Evolutionary conservation across 805 yeast genomes (phyloP), one percentile per base, ranked within the genome.

Genomic region (Candida koratica): DNA sequence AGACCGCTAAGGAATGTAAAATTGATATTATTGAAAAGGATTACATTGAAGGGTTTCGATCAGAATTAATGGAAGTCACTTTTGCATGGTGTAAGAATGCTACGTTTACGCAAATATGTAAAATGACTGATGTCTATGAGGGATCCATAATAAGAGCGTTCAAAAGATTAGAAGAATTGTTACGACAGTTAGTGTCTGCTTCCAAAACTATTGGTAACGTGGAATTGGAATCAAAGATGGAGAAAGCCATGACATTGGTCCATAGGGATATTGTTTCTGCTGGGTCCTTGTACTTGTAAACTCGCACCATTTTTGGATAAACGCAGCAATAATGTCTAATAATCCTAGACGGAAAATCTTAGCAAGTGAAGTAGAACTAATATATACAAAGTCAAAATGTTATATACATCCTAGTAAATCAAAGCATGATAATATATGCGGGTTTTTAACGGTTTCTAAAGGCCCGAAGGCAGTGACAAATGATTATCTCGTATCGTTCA

Each of bases 61-160:
- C 88, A 13, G 96, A 93, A 55, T 71, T 93, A 43, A 90, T 93
- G 97, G 97, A 89, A 57, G 97, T 93, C 34, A 96, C 93, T 1
- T 87, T 67, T 59, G 84, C 90, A 32, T 93, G 99, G 99, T 87
- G 96, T 59, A 81, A 83, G 55, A 97, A 97, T 13, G 96, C 96
- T 5, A 69, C 93, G 0, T 93, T 93, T 60, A 90, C 97, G 0
- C 96, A 90, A 57, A 90, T 93, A 44, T 90, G 97, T 67, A 90
- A 90, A 60, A 88, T 93, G 96, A 93, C 98, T 0, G 98, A 93
- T 55, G 97, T 93, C 28, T 93, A 90, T 49, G 99, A 93, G 66
- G 99, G 99, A 27, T 83, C 95, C 15, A 72, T 93, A 54, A 90
- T 93, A 46, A 79, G 99, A 57, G 84, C 86, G 79, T 93, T 93